Base-by-base conservation (phyloP, 306 rosid genomes). In the Gleditsia sinensis region DNA sequence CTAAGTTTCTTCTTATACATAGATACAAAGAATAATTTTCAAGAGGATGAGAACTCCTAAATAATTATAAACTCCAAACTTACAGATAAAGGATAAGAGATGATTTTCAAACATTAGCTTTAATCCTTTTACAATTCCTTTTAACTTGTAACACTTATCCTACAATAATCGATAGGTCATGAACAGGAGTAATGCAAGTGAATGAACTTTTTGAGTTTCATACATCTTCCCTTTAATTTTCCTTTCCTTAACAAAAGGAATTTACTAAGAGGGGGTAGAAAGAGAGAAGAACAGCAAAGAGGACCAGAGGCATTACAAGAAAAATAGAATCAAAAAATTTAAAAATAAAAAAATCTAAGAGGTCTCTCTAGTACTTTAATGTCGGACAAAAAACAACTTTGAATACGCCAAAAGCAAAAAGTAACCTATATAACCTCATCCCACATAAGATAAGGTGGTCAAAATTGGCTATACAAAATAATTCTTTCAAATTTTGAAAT, bases 381-480 rank as follows among this genome's bases (percentile, higher is more conserved):
- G 40, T 57, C 33, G 40, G 30, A n/a, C 65, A 56, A 17, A 46
- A 28, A 30, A 33, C 28, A 51, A 36, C 62, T 21, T 53, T 19
- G 17, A 50, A 34, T 30, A 58, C 40, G 21, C 2, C 63, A 10
- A 57, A 30, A 14, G 64, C n/a, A n/a, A n/a, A n/a, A n/a, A n/a
- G n/a, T n/a, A n/a, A n/a, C n/a, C n/a, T n/a, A n/a, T n/a, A n/a
- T n/a, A n/a, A n/a, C n/a, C n/a, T n/a, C n/a, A n/a, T n/a, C n/a
- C n/a, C 63, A 56, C 39, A 55, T 25, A 56, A 27, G 20, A 25
- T 19, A 25, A 57, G 14, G 28, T 16, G 42, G 37, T 16, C 62
- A 48, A n/a, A 63, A 64, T 30, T 64, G 65, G 39, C 58, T 56
- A 13, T 64, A 64, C 33, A 54, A 53, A 37, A 34, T 19, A 24